Evolutionary conservation across 164 flowering plant genomes (phyloP), one percentile per base, ranked within the genome.

Genomic region (Paratinospora sagittata): DNA sequence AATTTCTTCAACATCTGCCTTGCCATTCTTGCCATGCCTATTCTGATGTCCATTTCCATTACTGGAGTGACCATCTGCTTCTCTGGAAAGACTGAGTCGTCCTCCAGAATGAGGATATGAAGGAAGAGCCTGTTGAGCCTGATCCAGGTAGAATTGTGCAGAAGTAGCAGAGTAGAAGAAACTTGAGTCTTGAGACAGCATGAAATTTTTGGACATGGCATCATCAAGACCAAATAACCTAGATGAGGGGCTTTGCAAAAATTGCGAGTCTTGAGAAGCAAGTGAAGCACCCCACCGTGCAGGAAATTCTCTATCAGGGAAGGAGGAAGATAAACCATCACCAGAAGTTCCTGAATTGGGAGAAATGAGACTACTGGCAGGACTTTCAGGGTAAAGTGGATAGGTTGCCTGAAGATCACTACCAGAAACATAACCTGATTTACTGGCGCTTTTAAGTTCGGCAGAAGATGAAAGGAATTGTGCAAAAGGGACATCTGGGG

Each of bases 401-500:
- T 94, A 94, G 39, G 96, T 83, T 76, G 90, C 81, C 65, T 90
- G 98, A 75, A 90, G 93, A 81, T 90, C 98, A 78, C 76, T 83
- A 5, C 86, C 73, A 76, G 82, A 68, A 70, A 76, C 69, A 75
- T 82, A 87, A 79, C 79, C 80, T 33, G 79, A 69, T 77, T 84
- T 91, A 17, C 76, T 85, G 23, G 84, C 52, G 65, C 73, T 57
- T 80, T 84, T 90, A 27, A 89, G 82, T 78, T 85, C 87, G 65
- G 66, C 33, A 0, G 97, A 79, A 70, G 97, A 92, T 68, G 97
- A 85, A 65, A 95, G 89, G 70, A 90, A 89, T 67, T 80, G 91
- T 27, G 98, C 99, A 76, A 78, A 95, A 60, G 99, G 99, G 27
- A 95, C 99, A 81, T 95, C 99, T 4, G 99, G 99, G n/a, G 99